Evolutionary conservation across 805 yeast genomes (phyloP).

Genomic region (Nakazawaea laoshanensis): DNA sequence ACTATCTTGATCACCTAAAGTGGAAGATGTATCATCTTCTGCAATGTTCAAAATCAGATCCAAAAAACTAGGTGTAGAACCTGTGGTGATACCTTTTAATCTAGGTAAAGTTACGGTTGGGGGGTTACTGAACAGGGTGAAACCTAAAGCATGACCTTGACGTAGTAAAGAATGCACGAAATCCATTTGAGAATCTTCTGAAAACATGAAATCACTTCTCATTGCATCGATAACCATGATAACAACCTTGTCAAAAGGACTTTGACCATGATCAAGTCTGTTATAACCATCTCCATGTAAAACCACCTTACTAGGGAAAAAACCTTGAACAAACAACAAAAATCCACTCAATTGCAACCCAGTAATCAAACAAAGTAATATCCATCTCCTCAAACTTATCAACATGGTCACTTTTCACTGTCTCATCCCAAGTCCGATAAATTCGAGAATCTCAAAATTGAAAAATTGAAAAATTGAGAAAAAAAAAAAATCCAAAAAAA

Average conservation of each 20-base stretch:
- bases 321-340: constrained; percentile 66
- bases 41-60: constrained; percentile 94
- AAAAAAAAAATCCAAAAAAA: too few relatives aligned
- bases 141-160: constrained; percentile 70
- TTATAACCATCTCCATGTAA: constrained; percentile 48
- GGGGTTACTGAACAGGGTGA: constrained; percentile 87
- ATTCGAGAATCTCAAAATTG: too few relatives aligned
- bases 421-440: too few relatives aligned
- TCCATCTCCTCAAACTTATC: constrained; percentile 6
- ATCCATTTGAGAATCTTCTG: constrained; percentile 54
- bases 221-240: constrained; percentile 90
- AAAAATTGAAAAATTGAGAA: too few relatives aligned
- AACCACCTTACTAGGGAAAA: constrained; percentile 84
- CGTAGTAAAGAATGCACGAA: constrained; percentile 59
- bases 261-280: constrained; percentile 18
- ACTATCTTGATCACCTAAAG: constrained; percentile 69
- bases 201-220: constrained; percentile 79
- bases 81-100: constrained; percentile 87
- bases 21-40: constrained; percentile 71
- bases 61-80: constrained; percentile 87
- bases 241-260: constrained; percentile 58
- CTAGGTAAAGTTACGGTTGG: constrained; percentile 97
- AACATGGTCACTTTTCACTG: too few relatives aligned
- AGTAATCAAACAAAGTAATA: constrained; percentile 14
- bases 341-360: constrained; percentile 43